A percentile compares a stretch with the other conserved stretches of the same genome.
Conservation (phyloP, 768 basidiomycete genomes). For the Hypholoma sublateritium region DNA sequence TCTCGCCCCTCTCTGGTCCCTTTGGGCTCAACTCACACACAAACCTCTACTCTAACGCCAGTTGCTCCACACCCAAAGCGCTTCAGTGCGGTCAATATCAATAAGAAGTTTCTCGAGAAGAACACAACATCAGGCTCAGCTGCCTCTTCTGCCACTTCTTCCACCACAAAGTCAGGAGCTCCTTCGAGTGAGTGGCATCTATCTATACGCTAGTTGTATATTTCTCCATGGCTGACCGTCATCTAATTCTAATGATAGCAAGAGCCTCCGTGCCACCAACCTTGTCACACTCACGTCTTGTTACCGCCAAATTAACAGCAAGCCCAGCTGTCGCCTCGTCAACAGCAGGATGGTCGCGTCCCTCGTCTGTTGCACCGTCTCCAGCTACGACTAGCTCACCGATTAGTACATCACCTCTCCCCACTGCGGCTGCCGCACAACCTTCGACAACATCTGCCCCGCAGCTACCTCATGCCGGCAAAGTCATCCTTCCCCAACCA, state of each 20-base stretch:
- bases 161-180: conserved; percentile 49
- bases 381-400: conserved; percentile 44
- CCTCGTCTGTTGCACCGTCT: conserved; percentile 71
- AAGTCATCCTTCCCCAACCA: conserved; percentile 69
- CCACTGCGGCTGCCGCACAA: conserved; percentile 32
- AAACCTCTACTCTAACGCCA: conserved; percentile 30
- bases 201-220: not conserved
- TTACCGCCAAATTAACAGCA: conserved; percentile 85
- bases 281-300: conserved; percentile 72
- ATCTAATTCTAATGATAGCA: conserved; percentile 35
- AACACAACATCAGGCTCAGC: conserved; percentile 58
- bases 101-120: conserved; percentile 96
- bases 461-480: conserved; percentile 58
- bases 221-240: conserved; percentile 7
- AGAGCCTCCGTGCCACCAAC: conserved; percentile 58
- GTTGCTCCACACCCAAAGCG: conserved; percentile 69
- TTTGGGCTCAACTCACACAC: conserved; percentile 36
- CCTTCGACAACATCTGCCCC: conserved; percentile 37
- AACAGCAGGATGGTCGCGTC: conserved; percentile 78
- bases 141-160: conserved; percentile 41
- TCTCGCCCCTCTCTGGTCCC: conserved; percentile 47
- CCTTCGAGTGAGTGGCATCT: conserved; percentile 46
- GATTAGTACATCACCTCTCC: conserved; percentile 40
- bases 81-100: conserved; percentile 89
- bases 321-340: conserved; percentile 55